phyloP scores from a whole-genome alignment of 176 grass and related monocot genomes.

The Lolium perenne region DNA sequence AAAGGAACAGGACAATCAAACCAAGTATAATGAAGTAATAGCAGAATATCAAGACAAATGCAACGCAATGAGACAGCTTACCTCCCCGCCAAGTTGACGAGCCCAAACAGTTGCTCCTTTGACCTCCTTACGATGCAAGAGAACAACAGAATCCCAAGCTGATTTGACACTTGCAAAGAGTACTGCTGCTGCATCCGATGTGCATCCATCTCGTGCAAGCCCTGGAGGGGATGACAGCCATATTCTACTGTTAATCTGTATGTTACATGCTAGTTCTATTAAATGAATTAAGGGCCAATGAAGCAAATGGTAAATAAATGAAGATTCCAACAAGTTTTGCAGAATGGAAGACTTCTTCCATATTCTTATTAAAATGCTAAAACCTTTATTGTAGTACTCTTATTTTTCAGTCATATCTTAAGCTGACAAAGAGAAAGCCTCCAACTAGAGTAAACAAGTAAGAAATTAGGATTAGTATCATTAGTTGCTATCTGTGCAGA shows the following conservation, averaged over 20 bases:
- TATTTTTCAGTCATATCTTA: conserved; percentile 19
- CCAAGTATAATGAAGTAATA: neutral
- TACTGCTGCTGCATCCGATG: conserved; percentile 69
- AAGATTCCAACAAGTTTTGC: conserved; percentile 27
- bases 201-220: conserved; percentile 91
- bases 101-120: conserved; percentile 82
- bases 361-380: neutral
- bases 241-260: conserved; percentile 17
- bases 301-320: conserved; percentile 15
- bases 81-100: conserved; percentile 97
- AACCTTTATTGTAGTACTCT: neutral
- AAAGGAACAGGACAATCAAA: conserved; percentile 25
- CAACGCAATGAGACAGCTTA: conserved; percentile 36
- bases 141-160: conserved; percentile 68
- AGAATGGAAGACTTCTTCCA: neutral
- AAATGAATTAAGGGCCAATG: conserved; percentile 2
- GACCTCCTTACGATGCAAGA: conserved; percentile 78
- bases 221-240: conserved; percentile 49
- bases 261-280: neutral
- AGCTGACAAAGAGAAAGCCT: neutral
- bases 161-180: conserved; percentile 81
- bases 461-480: neutral
- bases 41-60: neutral
- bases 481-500: neutral
- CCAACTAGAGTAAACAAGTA: neutral